Base-by-base conservation (phyloP, 2,329 filamentous ascomycete genomes). In the Zymoseptoria crescenta region DNA sequence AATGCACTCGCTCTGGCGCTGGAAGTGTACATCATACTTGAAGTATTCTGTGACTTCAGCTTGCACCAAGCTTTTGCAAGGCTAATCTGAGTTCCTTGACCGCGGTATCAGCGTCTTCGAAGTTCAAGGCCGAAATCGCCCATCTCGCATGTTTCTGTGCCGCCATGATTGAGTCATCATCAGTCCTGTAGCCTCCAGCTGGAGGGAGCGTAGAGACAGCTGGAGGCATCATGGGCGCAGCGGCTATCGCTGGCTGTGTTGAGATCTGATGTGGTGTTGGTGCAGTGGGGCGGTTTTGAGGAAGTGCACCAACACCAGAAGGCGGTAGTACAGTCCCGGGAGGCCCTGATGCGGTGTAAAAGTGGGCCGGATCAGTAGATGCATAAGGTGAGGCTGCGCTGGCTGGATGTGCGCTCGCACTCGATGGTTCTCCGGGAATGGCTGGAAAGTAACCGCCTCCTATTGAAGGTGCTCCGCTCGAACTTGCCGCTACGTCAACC, bases 101-200 rank as follows among this genome's bases (percentile, higher is more conserved):
- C 0, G 94, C 94, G 0, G 94, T 99, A 1, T 87, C 81, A 1
- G 96, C 88, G 72, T 99, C 94, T 67, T 99, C 94, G 74, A 99
- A 99, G 68, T 96, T 96, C 53, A 99, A 77, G 0, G 94, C 94
- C 9, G 92, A 96, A 49, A 97, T 96, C 0, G 94, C 94, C 90
- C 91, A 99, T 69, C 91, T 91, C 1, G 93, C 92, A 76, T 97
- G 94, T 72, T 97, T 99, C 73, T 96, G 91, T 4, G 94, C 93
- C 67, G 86, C 83, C 41, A 84, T 78, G 41, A 96, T 87, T 0
- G 87, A 80, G 60, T 81, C 77, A 64, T 91, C 87, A 63, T 96
- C 90, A 9, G 75, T 78, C 4, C 75, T 77, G 56, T 87, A 77
- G 1, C 71, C 70, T 4, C 72, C 81, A 16, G 62, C 20, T n/a